A percentile compares a stretch with the other conserved stretches of the same genome.
phyloP scores from a whole-genome alignment of 768 basidiomycete species.

The Rhizopogon roseolus region DNA sequence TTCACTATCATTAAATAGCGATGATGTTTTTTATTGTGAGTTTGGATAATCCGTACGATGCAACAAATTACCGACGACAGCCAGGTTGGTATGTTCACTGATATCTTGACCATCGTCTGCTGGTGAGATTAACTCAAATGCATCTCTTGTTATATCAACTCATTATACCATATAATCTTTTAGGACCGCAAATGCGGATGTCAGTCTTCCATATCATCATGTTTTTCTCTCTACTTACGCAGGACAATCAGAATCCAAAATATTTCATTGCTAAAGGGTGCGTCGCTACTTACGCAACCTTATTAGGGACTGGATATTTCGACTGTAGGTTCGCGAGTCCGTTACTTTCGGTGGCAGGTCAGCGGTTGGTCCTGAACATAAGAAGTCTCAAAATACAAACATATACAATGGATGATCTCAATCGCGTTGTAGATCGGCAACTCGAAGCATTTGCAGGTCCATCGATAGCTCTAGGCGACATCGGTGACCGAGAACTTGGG shows the following conservation, averaged over 20 bases:
- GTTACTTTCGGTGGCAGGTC: conserved; percentile 15
- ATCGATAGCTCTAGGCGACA: background rate
- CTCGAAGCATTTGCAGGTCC: conserved; percentile 2
- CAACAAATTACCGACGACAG: background rate
- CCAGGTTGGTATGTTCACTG: conserved; percentile 3
- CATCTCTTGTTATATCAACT: background rate
- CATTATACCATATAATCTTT: background rate
- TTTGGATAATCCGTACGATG: background rate
- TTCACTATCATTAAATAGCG: background rate
- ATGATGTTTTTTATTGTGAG: conserved; percentile 3
- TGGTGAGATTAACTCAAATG: conserved; percentile 2
- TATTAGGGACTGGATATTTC: background rate
- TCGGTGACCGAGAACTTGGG: background rate
- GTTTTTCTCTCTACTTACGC: too few relatives aligned
- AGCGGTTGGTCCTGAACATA: conserved; percentile 19
- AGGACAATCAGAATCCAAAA: background rate
- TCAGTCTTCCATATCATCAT: background rate
- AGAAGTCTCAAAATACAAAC: conserved; percentile 2
- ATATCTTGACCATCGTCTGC: background rate
- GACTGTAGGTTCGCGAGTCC: conserved; percentile 5
- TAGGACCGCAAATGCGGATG: background rate
- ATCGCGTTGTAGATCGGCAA: conserved; percentile 13
- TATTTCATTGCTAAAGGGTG: background rate
- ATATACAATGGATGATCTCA: conserved; percentile 10
- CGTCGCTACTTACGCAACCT: background rate